Evolutionary conservation across 2,329 filamentous ascomycete species (phyloP), one percentile per base, ranked within the genome.

Genomic region (Alternaria consortialis): DNA sequence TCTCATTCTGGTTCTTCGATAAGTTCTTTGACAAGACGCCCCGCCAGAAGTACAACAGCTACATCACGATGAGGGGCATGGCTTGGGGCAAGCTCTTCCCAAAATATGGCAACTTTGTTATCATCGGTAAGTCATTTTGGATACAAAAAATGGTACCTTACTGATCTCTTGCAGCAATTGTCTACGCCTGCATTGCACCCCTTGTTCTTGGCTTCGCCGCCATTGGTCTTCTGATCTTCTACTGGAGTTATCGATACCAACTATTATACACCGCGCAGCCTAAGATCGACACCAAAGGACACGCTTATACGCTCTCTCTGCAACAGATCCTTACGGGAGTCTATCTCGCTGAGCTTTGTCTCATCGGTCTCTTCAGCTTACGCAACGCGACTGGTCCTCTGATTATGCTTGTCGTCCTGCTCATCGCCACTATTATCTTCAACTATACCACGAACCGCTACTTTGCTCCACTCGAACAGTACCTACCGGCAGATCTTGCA

Each of bases 201-300:
- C 82, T 97, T 11, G 89, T 97, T 55, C 84, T 97, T 12, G 87
- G 89, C 5, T 97, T 97, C 72, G 92, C 92, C 1, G 88, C 90
- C 1, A 84, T 92, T 39, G 93, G 92, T 29, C 86, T 97, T 60
- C 87, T 85, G 23, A 82, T 95, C 42, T 94, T 97, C 79, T 96
- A 97, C 76, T 82, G 94, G 53, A 91, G 93, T 48, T 97, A 93
- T 84, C 88, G 91, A 17, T 97, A 98, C 84, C 96, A 97, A 75
- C 80, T 98, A 56, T 85, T 97, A 51, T 97, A 92, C 77, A 93
- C 97, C 36, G 90, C 89, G 52, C 91, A 96, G 74, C 88, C 91
- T 8, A 82, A 87, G 60, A 89, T 97, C 72, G 93, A 97, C 75
- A 97, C 92, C 37, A 92, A 96, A 74, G 94, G 94, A 15, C 86